A percentile compares a stretch with the other conserved stretches of the same genome.
Evolutionary conservation across 2,329 filamentous ascomycete species (phyloP).

Genomic region (Paecilomyces variotii): DNA sequence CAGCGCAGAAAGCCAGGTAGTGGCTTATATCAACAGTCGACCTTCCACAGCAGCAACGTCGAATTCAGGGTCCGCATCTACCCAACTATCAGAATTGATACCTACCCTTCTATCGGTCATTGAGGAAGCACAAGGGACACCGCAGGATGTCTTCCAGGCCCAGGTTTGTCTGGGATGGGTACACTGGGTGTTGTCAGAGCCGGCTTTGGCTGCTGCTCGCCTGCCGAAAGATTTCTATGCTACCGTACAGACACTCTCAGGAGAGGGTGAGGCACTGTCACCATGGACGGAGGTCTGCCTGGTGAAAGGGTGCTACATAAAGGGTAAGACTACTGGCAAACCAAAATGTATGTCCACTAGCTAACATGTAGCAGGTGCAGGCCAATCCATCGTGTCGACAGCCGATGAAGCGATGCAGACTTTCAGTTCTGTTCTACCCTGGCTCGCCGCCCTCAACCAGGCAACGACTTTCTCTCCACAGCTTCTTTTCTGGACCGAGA

Average conservation of each 20-base stretch:
- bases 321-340: slow-evolving; percentile 56
- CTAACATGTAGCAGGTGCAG: slow-evolving; percentile 30
- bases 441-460: slow-evolving; percentile 40
- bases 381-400: slow-evolving; percentile 36
- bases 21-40: slow-evolving; percentile 41
- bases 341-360: background rate
- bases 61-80: slow-evolving; percentile 17
- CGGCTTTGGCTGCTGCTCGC: slow-evolving; percentile 50
- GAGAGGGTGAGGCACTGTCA: slow-evolving; percentile 45
- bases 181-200: slow-evolving; percentile 69
- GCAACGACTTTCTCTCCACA: slow-evolving; percentile 49
- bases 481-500: slow-evolving; percentile 69
- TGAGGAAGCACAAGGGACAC: slow-evolving; percentile 46
- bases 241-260: slow-evolving; percentile 46
- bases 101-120: slow-evolving; percentile 43
- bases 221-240: slow-evolving; percentile 58
- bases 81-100: slow-evolving; percentile 36
- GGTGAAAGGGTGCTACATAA: slow-evolving; percentile 70
- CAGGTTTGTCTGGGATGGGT: slow-evolving; percentile 78
- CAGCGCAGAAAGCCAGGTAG: slow-evolving; percentile 59
- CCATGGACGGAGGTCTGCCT: slow-evolving; percentile 79
- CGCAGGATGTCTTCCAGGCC: slow-evolving; percentile 64
- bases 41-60: slow-evolving; percentile 20
- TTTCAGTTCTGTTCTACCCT: slow-evolving; percentile 59
- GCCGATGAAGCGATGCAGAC: slow-evolving; percentile 55